Conservation (phyloP, 495 filamentous ascomycete genomes). For the Lasiosphaeriaceae sp. region DNA sequence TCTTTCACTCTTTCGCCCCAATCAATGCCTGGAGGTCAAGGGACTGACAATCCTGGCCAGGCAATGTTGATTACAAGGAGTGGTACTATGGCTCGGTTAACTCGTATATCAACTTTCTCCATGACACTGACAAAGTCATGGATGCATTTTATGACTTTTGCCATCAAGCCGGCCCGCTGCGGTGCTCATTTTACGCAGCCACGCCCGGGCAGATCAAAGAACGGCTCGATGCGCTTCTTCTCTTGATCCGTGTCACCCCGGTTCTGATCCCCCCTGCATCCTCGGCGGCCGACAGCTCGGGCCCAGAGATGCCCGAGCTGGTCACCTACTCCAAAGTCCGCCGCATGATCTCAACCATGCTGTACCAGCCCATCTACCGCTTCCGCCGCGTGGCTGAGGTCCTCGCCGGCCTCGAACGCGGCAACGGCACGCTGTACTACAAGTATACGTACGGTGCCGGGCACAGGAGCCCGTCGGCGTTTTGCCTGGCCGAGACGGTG, state of each 20-base stretch:
- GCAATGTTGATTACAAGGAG: constrained; percentile 46
- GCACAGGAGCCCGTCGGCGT: constrained; percentile 24
- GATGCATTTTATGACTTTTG: constrained; percentile 52
- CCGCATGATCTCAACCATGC: constrained; percentile 39
- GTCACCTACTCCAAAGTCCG: constrained; percentile 42
- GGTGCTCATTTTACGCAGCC: constrained; percentile 44
- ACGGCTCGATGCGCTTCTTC: constrained; percentile 39
- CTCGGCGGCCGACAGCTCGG: not conserved
- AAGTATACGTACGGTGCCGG: constrained; percentile 35
- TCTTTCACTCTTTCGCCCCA: not conserved
- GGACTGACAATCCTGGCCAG: constrained; percentile 7
- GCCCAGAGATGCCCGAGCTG: constrained; percentile 34
- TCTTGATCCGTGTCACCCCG: constrained; percentile 43
- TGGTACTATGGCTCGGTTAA: constrained; percentile 36
- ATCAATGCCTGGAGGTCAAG: constrained; percentile 1
- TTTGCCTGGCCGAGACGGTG: constrained; percentile 32
- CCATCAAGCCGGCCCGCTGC: constrained; percentile 42
- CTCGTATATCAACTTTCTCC: constrained; percentile 42
- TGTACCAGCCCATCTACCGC: constrained; percentile 58
- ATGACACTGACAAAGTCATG: constrained; percentile 53
- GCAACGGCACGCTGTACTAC: constrained; percentile 52
- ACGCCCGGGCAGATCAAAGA: constrained; percentile 39
- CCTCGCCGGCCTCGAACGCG: constrained; percentile 50
- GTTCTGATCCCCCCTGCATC: constrained; percentile 37
- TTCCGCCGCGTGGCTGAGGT: constrained; percentile 55